Percentiles rank a stretch among this genome's conserved stretches.
Conservation (phyloP, 176 grass and related monocot species). For the Triticum monococcum region DNA sequence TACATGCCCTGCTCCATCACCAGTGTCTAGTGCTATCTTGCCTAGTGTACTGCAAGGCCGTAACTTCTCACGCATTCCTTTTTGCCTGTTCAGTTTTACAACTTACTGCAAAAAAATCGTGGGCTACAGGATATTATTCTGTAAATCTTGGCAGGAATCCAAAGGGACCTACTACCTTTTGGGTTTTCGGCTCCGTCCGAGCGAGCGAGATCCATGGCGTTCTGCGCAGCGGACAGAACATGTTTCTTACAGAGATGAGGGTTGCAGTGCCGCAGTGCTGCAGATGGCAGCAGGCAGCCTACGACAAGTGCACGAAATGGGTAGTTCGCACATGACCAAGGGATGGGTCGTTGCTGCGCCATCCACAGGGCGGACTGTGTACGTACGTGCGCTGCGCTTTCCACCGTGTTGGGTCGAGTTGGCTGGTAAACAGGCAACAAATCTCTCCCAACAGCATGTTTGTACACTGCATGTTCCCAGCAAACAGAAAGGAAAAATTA, state of each 20-base stretch:
- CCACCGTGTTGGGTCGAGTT: neutral
- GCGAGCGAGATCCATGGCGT: constrained; percentile 13
- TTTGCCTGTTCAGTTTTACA: neutral
- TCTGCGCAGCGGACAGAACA: constrained; percentile 21
- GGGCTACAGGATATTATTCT: neutral
- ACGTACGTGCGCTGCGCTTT: neutral
- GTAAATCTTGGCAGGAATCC: neutral
- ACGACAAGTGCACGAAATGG: constrained; percentile 24
- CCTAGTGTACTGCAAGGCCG: neutral
- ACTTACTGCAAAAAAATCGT: neutral
- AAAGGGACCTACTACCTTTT: neutral
- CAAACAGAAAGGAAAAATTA: too few species aligned
- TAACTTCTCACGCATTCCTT: neutral
- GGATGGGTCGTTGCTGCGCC: neutral
- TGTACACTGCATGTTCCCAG: too few species aligned
- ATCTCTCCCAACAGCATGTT: too few species aligned
- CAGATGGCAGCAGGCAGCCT: neutral
- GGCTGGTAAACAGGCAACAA: too few species aligned
- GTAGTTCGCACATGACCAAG: neutral
- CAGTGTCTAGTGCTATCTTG: neutral
- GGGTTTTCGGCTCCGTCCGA: neutral
- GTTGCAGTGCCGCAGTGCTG: neutral
- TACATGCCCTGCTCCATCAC: neutral
- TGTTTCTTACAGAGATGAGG: constrained; percentile 6
- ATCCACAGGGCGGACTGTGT: neutral